Conservation (phyloP, 2,329 filamentous ascomycete genomes). For the Fusarium proliferatum region DNA sequence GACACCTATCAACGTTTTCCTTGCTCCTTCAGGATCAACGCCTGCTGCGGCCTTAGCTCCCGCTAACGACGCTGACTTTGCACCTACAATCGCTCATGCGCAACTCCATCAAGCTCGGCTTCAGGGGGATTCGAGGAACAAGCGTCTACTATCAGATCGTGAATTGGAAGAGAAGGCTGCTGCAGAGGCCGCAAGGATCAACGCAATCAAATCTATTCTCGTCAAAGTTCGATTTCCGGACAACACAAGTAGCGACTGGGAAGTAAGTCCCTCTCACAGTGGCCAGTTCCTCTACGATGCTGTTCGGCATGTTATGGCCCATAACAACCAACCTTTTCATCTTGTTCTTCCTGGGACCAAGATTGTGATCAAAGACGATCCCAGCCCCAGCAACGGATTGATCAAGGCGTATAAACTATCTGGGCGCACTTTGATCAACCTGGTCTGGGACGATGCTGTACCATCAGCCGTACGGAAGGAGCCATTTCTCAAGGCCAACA, state of each 20-base stretch:
- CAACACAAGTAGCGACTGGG: conserved; percentile 79
- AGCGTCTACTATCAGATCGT: conserved; percentile 81
- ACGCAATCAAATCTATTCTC: conserved; percentile 73
- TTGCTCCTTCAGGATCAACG: conserved; percentile 77
- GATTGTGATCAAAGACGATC: conserved; percentile 60
- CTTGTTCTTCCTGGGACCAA: conserved; percentile 72
- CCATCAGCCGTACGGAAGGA: conserved; percentile 64
- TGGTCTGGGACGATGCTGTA: conserved; percentile 77
- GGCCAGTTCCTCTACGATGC: conserved; percentile 78
- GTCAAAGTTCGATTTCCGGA: conserved; percentile 91
- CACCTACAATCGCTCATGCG: conserved; percentile 79
- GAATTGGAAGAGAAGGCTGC: conserved; percentile 79
- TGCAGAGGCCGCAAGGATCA: conserved; percentile 72
- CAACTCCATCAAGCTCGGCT: conserved; percentile 79
- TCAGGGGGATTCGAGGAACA: conserved; percentile 72
- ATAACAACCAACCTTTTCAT: conserved; percentile 74
- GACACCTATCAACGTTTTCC: conserved; percentile 76
- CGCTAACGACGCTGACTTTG: conserved; percentile 79
- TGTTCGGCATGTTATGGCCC: conserved; percentile 76
- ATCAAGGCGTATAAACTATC: conserved; percentile 78
- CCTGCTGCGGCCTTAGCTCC: conserved; percentile 78
- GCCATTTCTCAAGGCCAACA: conserved; percentile 67
- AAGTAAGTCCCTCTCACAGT: conserved; percentile 75
- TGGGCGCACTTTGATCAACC: conserved; percentile 78
- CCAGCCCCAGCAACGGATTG: conserved; percentile 64